These are phyloP conservation scores for Solanum peruvianum DNA, from an alignment of 257 asterid genomes.

Conservation along the genomic window DNA sequence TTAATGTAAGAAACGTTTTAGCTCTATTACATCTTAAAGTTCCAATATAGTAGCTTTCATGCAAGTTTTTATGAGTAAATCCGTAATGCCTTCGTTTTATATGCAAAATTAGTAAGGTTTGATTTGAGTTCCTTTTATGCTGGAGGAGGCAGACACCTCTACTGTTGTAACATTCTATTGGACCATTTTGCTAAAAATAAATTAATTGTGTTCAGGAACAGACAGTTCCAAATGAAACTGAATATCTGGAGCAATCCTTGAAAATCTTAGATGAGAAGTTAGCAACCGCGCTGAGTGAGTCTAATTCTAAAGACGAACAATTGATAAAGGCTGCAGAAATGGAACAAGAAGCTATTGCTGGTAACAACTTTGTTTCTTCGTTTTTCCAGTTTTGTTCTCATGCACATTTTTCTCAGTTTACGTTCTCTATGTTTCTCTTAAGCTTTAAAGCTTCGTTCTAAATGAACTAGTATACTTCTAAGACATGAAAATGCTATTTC, in stretches of 20 bases:
- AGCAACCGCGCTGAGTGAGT: slow-evolving; percentile 42
- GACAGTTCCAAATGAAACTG: slow-evolving; percentile 30
- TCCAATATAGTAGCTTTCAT: background rate
- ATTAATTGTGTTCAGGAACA: slow-evolving; percentile 6
- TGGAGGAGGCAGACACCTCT: no score
- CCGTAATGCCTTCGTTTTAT: background rate
- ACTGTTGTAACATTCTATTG: no score
- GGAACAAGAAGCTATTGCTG: slow-evolving; percentile 43
- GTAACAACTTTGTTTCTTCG: slow-evolving; percentile 15
- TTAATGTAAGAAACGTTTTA: background rate
- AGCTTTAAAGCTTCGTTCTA: background rate
- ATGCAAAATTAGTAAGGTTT: background rate
- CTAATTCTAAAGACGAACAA: slow-evolving; percentile 49
- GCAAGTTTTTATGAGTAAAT: background rate
- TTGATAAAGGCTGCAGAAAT: slow-evolving; percentile 15
- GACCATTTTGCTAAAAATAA: background rate
- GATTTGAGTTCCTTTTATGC: no score
- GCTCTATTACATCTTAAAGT: background rate
- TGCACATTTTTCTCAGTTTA: background rate
- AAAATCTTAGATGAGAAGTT: slow-evolving; percentile 42
- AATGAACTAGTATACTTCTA: background rate
- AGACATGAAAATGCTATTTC: background rate
- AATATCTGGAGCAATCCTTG: slow-evolving; percentile 45
- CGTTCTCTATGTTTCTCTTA: background rate
- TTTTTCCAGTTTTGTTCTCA: background rate